Conservation (phyloP, 148 eudicot species). For the Chenopodium album region DNA sequence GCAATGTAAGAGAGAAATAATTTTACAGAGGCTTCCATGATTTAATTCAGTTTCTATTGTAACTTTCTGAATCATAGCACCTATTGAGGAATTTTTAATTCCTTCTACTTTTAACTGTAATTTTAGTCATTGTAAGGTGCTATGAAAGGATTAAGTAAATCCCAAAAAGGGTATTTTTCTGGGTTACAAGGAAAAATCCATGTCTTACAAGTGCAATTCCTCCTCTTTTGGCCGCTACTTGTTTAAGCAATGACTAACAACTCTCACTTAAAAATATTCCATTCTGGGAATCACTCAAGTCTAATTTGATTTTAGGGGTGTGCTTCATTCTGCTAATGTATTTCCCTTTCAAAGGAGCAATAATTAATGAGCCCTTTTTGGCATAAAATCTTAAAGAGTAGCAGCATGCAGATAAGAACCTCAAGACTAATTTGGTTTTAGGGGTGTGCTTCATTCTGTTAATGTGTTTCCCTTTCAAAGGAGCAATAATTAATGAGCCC, state of each 20-base stretch:
- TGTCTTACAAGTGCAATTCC: not conserved
- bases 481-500: conserved; percentile 30
- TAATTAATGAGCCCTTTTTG: conserved; percentile 29
- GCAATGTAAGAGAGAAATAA: conserved; percentile 23
- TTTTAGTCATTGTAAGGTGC: conserved; percentile 29
- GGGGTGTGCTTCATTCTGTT: not conserved
- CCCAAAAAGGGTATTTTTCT: conserved; percentile 14
- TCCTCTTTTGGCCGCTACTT: not conserved
- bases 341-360: conserved; percentile 24
- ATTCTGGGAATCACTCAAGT: conserved; percentile 14
- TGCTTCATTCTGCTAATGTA: not conserved
- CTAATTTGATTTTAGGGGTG: not conserved
- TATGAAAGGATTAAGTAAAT: conserved; percentile 8
- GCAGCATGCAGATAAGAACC: conserved; percentile 21
- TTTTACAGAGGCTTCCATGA: conserved; percentile 7
- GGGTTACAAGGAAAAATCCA: not conserved
- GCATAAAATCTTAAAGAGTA: conserved; percentile 27
- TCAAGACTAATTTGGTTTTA: not conserved
- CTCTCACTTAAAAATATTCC: not conserved
- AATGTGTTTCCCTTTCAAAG: conserved; percentile 14
- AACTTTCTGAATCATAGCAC: conserved; percentile 20
- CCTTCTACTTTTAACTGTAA: conserved; percentile 23
- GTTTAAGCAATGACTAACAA: not conserved
- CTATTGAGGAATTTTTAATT: not conserved
- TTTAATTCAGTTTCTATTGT: conserved; percentile 14